Conservation (phyloP, 2,329 filamentous ascomycete species). For the Venturia pyrina region DNA sequence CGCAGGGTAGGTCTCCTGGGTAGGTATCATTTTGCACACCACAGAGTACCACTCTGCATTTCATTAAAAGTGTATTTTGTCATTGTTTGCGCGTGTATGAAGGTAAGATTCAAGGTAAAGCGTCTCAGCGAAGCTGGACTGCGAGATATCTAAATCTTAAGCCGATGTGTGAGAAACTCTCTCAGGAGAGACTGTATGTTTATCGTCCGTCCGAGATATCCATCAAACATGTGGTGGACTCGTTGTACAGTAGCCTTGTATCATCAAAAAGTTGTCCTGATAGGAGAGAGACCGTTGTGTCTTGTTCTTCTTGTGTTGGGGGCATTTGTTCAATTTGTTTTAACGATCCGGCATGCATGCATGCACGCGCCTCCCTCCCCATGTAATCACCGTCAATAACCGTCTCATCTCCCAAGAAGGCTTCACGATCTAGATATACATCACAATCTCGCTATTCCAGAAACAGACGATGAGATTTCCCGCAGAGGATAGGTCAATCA, state of each 20-base stretch:
- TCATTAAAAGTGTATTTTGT: not conserved
- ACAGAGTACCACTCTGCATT: not conserved
- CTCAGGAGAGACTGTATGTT: not conserved
- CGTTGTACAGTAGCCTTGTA: not conserved
- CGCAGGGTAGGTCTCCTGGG: conserved; percentile 2
- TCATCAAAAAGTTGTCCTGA: not conserved
- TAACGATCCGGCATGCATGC: no score
- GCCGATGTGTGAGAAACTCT: not conserved
- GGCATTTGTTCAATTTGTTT: no score
- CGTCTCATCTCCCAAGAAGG: no score
- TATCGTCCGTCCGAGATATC: not conserved
- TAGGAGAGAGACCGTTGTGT: not conserved
- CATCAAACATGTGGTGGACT: not conserved
- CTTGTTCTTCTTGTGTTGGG: no score
- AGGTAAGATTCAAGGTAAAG: conserved; percentile 5
- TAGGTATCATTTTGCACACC: not conserved
- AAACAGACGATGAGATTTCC: not conserved
- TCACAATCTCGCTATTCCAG: no score
- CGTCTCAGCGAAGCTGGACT: not conserved
- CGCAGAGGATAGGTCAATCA: not conserved
- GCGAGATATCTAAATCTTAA: not conserved
- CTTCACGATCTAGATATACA: no score
- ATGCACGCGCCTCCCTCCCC: no score
- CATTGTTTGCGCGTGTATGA: not conserved
- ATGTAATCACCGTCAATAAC: no score